phyloP scores from a whole-genome alignment of 2,329 filamentous ascomycete species.

The Pseudogymnoascus sp. region DNA sequence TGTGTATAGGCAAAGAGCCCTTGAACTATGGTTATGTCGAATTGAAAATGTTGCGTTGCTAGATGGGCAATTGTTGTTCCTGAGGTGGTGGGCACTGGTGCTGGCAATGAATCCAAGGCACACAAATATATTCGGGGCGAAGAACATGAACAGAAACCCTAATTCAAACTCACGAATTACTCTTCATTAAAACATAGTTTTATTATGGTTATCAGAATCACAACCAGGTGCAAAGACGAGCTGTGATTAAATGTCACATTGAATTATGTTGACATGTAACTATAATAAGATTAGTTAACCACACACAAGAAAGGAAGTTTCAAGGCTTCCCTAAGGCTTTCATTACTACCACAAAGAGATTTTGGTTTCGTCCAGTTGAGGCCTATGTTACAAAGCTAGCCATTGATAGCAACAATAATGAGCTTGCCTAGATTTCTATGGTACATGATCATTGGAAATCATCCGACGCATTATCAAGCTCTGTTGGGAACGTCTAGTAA shows the following conservation, averaged over 20 bases:
- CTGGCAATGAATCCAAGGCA: neutral
- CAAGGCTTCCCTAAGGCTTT: neutral
- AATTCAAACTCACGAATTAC: neutral
- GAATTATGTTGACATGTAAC: neutral
- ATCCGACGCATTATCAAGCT: neutral
- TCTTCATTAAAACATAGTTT: neutral
- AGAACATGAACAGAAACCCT: neutral
- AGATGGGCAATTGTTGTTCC: neutral
- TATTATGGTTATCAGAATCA: neutral
- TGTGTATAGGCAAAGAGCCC: neutral
- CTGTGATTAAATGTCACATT: neutral
- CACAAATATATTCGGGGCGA: neutral
- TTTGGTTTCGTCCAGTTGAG: neutral
- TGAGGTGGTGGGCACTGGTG: neutral
- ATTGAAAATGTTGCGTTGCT: neutral
- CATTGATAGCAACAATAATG: neutral
- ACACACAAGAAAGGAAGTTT: neutral
- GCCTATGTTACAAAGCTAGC: neutral
- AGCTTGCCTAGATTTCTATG: neutral
- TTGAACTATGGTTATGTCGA: neutral
- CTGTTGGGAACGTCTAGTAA: neutral
- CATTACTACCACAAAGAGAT: neutral
- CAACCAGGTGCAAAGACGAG: neutral
- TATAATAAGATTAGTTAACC: neutral
- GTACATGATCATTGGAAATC: neutral